Base-by-base conservation (phyloP, 371 early-diverging fungal species). In the Mucor velutinosus region DNA sequence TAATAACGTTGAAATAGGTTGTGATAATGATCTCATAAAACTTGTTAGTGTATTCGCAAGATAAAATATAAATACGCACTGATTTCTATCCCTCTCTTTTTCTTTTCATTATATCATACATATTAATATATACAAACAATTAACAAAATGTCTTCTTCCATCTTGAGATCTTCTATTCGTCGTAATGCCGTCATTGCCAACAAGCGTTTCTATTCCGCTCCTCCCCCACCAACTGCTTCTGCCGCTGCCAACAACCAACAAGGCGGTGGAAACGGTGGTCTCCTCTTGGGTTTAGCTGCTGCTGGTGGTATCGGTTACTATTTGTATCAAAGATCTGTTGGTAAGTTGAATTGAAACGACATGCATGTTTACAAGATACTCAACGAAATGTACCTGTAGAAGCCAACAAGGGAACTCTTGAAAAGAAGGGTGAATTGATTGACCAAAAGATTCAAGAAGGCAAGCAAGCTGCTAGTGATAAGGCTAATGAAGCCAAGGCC, bases 251-350 rank as follows among this genome's bases (percentile, higher is more conserved):
- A 55, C 17, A 27, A 49, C 17, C 58, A 58, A 30, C 53, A 29
- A 30, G 55, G 27, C 10, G 21, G 45, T 23, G 55, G 67, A 12
- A 63, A 62, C n/a, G 45, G 58, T 60, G n/a, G 45, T 27, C 29
- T 63, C 12, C 19, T 63, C 17, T 45, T 71, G 12, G 66, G 58
- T 33, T 21, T 58, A 19, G 49, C 49, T 27, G 71, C 63, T 35
- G 63, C 57, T 12, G 60, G 51, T 27, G 71, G 67, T 43, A 30
- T 58, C 11, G 64, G 67, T 3, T 71, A 63, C 29, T 71, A 71
- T 49, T 58, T 71, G 30, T 66, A 71, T n/a, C 27, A 62, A 43
- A 66, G 39, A 30, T 45, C 60, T 27, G 37, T 37, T 27, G 68
- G 62, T 69, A 63, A 63, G 53, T 30, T 6, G 25, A 33, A 5